Percentiles rank a stretch among this genome's conserved stretches.
Evolutionary conservation across 2,329 filamentous ascomycete species (phyloP).

Genomic region (Claviceps sp.): DNA sequence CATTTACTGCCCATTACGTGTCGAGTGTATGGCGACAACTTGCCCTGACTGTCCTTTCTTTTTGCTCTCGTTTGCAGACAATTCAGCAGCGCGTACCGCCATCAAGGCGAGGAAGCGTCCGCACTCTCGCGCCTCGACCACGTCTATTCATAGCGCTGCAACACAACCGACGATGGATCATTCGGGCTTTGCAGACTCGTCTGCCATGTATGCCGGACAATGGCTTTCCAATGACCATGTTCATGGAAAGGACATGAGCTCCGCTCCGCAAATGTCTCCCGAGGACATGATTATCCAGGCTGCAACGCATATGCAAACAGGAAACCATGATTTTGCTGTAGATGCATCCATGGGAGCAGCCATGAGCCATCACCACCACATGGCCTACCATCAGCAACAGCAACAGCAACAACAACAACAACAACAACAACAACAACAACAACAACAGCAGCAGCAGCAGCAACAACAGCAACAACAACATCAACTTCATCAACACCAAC

Average conservation of each 20-base stretch:
- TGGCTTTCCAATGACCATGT: constrained; percentile 34
- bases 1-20: constrained; percentile 1
- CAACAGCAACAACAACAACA: too few species aligned
- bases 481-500: constrained; percentile 8
- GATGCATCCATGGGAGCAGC: constrained; percentile 30
- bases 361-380: constrained; percentile 25
- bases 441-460: constrained; percentile 15
- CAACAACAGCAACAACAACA: constrained; percentile 23
- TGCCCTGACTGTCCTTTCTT: constrained; percentile 4
- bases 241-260: constrained; percentile 30
- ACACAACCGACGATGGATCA: constrained; percentile 40
- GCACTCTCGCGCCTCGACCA: constrained; percentile 41
- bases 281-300: constrained; percentile 49
- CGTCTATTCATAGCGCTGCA: constrained; percentile 40
- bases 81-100: constrained; percentile 17
- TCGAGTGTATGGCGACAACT: neutral
- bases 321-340: constrained; percentile 36
- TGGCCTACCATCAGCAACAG: constrained; percentile 22
- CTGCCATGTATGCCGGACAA: constrained; percentile 33
- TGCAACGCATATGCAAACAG: constrained; percentile 40
- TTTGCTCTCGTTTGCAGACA: constrained; percentile 12
- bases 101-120: constrained; percentile 35
- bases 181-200: constrained; percentile 27
- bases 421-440: too few species aligned
- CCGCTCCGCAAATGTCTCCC: constrained; percentile 34